These are phyloP conservation scores for Capronia americana DNA, from an alignment of 2,329 filamentous ascomycete genomes.

Conservation along the genomic window DNA sequence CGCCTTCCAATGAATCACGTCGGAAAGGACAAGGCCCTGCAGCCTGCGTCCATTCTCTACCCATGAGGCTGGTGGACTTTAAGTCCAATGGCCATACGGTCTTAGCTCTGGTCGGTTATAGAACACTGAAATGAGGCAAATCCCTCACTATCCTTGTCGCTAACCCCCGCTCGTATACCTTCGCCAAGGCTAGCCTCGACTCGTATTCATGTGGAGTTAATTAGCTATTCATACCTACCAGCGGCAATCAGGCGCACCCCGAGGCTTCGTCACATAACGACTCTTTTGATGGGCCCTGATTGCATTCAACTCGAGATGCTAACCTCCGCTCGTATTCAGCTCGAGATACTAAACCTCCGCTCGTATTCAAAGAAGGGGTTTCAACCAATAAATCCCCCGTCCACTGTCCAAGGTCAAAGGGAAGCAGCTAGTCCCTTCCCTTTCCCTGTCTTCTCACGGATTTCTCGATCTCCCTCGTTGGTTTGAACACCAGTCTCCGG, in stretches of 20 bases:
- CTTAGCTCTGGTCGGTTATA: no score
- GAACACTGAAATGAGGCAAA: no score
- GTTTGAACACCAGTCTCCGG: neutral
- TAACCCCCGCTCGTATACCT: conserved; percentile 1
- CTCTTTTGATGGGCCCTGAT: neutral
- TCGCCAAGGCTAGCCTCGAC: neutral
- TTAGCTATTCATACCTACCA: neutral
- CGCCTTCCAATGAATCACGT: no score
- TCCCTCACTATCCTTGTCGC: neutral
- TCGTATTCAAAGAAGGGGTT: neutral
- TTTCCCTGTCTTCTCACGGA: neutral
- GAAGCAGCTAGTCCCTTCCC: neutral
- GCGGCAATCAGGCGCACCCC: neutral
- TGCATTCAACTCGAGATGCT: neutral
- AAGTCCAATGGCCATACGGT: no score
- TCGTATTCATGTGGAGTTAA: conserved; percentile 8
- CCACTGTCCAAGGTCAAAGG: neutral
- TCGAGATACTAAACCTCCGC: neutral
- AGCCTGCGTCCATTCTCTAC: no score
- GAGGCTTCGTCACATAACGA: neutral
- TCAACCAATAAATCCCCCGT: neutral
- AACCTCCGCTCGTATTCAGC: neutral
- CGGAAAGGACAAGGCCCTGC: no score
- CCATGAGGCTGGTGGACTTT: no score
- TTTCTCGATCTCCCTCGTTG: neutral